Conservation (phyloP, 768 basidiomycete species). For the Hygrocybe coccinea region DNA sequence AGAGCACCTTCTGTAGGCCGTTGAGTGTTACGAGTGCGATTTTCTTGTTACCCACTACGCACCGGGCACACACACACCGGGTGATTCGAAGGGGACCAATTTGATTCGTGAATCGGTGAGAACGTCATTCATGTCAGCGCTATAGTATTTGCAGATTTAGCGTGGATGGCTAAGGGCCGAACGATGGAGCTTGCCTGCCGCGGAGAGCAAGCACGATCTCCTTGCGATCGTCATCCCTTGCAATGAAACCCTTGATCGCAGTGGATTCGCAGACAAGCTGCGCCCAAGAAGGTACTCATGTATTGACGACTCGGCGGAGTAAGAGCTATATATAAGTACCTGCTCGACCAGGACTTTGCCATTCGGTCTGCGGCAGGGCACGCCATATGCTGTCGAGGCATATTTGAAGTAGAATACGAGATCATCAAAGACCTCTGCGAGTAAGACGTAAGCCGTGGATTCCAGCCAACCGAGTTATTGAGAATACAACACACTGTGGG, state of each 20-base stretch:
- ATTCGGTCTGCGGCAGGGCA: conserved; percentile 22
- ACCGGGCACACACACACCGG: conserved; percentile 25
- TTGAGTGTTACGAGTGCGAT: not conserved
- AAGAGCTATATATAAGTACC: conserved; percentile 12
- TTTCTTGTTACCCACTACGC: not conserved
- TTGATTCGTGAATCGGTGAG: conserved; percentile 18
- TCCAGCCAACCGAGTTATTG: too few relatives aligned
- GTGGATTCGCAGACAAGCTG: conserved; percentile 37
- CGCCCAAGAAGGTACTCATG: not conserved
- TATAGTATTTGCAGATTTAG: not conserved
- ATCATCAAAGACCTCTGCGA: conserved; percentile 24
- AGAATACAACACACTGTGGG: too few relatives aligned
- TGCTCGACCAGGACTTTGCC: conserved; percentile 17
- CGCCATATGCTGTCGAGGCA: conserved; percentile 30
- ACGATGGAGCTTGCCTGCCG: conserved; percentile 31
- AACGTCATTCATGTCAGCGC: conserved; percentile 17
- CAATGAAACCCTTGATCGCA: conserved; percentile 42
- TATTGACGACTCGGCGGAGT: not conserved
- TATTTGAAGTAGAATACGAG: conserved; percentile 35
- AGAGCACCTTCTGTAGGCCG: conserved; percentile 17
- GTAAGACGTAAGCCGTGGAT: not conserved
- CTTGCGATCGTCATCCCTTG: conserved; percentile 37
- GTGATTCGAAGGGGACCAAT: conserved; percentile 19
- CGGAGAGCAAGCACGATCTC: conserved; percentile 42
- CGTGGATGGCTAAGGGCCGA: conserved; percentile 6